Evolutionary conservation across 352 stramenopile genomes (phyloP).

Genomic region (Blastocystis sp.): DNA sequence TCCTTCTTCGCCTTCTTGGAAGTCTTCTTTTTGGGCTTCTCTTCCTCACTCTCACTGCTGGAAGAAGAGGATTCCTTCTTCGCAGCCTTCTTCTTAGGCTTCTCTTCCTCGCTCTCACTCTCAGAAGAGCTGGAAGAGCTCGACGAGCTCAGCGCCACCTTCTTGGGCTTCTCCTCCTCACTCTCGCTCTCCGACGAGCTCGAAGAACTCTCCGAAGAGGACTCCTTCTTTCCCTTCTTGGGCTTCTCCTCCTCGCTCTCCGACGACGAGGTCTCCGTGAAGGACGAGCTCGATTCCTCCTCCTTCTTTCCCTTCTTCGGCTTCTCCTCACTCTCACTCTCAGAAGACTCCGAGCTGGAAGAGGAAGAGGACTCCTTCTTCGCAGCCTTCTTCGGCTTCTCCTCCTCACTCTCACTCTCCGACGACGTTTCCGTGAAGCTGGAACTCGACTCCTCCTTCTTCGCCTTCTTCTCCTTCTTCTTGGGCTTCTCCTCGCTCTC

Average conservation of each 20-base stretch:
- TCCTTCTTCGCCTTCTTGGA: conserved; percentile 43
- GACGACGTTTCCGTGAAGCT: not conserved
- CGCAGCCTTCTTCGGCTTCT: conserved; percentile 48
- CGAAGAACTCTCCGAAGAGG: not conserved
- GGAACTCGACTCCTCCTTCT: not conserved
- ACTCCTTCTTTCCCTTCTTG: conserved; percentile 38
- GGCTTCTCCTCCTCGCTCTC: conserved; percentile 29
- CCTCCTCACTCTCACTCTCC: conserved; percentile 47
- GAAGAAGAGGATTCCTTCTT: conserved; percentile 51
- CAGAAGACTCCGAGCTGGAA: not conserved
- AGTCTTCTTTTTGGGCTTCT: conserved; percentile 63
- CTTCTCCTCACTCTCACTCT: conserved; percentile 35
- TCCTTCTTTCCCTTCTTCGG: conserved; percentile 62
- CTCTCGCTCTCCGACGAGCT: conserved; percentile 6
- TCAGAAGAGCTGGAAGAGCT: conserved; percentile 15
- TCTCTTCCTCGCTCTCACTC: conserved; percentile 56
- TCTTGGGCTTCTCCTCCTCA: conserved; percentile 53
- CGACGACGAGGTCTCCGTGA: not conserved
- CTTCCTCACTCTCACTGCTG: conserved; percentile 35
- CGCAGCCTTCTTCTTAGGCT: conserved; percentile 56
- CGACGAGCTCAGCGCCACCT: conserved; percentile 1
- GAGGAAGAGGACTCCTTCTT: not conserved
- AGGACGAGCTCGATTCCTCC: not conserved
- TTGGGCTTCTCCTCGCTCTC: not conserved
- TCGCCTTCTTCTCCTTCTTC: conserved; percentile 47